Conservation (phyloP, 2,329 filamentous ascomycete genomes). For the Aspergillus ustus region DNA sequence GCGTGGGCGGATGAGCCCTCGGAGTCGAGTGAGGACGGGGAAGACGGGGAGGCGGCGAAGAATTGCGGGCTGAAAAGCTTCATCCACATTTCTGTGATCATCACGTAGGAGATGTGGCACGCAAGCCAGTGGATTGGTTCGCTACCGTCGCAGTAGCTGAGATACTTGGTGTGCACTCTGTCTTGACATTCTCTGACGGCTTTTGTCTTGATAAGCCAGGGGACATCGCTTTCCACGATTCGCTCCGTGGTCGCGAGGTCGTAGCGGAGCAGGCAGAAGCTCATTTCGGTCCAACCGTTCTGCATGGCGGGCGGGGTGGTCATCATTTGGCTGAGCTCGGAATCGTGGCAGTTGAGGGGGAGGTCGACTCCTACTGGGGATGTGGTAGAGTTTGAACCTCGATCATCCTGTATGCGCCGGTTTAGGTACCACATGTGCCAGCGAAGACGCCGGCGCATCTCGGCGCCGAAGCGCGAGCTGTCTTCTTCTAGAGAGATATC, state of each 20-base stretch:
- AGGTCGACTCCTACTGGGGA: conserved; percentile 39
- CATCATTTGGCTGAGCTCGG: conserved; percentile 47
- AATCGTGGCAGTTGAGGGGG: conserved; percentile 51
- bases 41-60: conserved; percentile 9
- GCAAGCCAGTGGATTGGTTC: conserved; percentile 65
- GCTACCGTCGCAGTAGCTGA: conserved; percentile 49
- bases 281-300: conserved; percentile 54
- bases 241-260: conserved; percentile 49
- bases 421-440: conserved; percentile 43
- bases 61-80: conserved; percentile 70
- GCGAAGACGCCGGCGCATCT: conserved; percentile 42
- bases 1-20: conserved; percentile 47
- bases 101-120: conserved; percentile 67
- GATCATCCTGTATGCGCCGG: conserved; percentile 45
- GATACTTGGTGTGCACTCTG: conserved; percentile 53
- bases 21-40: neutral
- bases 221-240: conserved; percentile 14
- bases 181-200: conserved; percentile 54
- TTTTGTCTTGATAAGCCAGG: conserved; percentile 32
- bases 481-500: conserved; percentile 25
- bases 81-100: conserved; percentile 75
- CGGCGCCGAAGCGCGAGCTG: conserved; percentile 45
- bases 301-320: conserved; percentile 47
- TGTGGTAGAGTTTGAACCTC: conserved; percentile 37
- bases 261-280: conserved; percentile 50